A percentile compares a stretch with the other conserved stretches of the same genome.
These are phyloP conservation scores for Flueggea neowawraea DNA, from an alignment of 441 rosid species.

Conservation along the genomic window DNA sequence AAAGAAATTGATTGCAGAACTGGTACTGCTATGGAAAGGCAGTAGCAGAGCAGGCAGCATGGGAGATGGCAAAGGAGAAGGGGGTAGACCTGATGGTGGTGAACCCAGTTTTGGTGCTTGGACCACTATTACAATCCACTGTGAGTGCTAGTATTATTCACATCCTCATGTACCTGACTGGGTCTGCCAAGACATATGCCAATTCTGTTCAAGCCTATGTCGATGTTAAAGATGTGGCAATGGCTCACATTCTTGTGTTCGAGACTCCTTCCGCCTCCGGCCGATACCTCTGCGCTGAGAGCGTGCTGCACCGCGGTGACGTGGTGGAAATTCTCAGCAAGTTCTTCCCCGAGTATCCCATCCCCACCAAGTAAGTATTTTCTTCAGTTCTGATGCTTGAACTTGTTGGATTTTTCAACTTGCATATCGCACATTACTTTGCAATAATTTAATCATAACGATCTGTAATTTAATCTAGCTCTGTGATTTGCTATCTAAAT, in stretches of 20 bases:
- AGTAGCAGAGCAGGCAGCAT: constrained; percentile 82
- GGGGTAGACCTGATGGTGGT: constrained; percentile 81
- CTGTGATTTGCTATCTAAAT: too few relatives aligned
- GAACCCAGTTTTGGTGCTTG: constrained; percentile 78
- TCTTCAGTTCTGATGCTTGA: not conserved
- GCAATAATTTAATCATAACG: too few relatives aligned
- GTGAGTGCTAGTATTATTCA: constrained; percentile 76
- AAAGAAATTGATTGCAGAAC: constrained; percentile 34
- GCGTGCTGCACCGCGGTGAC: constrained; percentile 82
- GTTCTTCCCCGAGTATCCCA: constrained; percentile 81
- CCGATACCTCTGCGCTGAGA: constrained; percentile 76
- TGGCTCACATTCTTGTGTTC: constrained; percentile 68
- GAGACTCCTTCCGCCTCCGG: constrained; percentile 84
- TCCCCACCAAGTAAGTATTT: constrained; percentile 78
- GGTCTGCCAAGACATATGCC: constrained; percentile 87
- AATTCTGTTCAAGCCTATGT: constrained; percentile 82
- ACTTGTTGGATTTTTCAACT: too few relatives aligned
- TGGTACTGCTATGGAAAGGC: constrained; percentile 91
- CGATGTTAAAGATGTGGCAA: constrained; percentile 74
- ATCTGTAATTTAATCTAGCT: too few relatives aligned
- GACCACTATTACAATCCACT: constrained; percentile 77
- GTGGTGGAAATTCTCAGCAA: constrained; percentile 82
- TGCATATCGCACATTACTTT: too few relatives aligned
- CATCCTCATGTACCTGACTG: constrained; percentile 80
- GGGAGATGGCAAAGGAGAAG: constrained; percentile 68